Base-by-base conservation (phyloP, 176 grass and related monocot genomes). In the Tillandsia leiboldiana region DNA sequence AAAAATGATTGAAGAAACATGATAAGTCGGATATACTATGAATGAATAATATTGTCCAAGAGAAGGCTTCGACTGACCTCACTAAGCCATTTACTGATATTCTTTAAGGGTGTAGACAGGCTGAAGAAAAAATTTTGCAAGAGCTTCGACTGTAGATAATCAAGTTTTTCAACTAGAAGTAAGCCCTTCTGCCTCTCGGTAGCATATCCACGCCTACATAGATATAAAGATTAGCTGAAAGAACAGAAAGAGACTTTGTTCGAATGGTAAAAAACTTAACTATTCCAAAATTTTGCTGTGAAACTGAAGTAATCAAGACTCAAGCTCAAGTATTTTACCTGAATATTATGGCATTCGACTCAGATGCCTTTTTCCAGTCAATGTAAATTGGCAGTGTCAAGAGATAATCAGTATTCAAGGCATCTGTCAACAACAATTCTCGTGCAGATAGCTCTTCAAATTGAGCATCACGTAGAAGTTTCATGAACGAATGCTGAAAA, bases 291-390 rank as follows among this genome's bases (percentile, higher is more conserved):
- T 59, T 59, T 59, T 59, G 6, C 54, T 9, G 7, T n/a, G 15
- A 20, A 59, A 59, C 54, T 59, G 54, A 59, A 59, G 20, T 59
- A 59, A 79, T 65, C 12, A 53, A 23, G 29, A 14, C 49, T 2
- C 9, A 68, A 68, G 6, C 56, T 15, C 20, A 51, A 14, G 18
- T 4, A 63, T 26, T 62, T 66, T 14, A 87, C 94, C 89, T 81
- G 79, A 97, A 97, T 87, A 97, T 92, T 50, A 97, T 97, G 0
- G 86, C 89, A 11, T 97, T 97, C 1, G 89, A 97, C 26, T 90
- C 67, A 22, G 84, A 88, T 51, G 89, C 84, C 63, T 65, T 92
- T 51, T 97, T 92, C 93, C 93, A 97, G 2, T 97, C 89, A 0
- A 97, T 82, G 24, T 90, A 92, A 75, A 97, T 83, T 1, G 89